Percentiles rank a stretch among this genome's conserved stretches.
phyloP scores from a whole-genome alignment of 2,329 filamentous ascomycete species.

The Alternaria arbusti region DNA sequence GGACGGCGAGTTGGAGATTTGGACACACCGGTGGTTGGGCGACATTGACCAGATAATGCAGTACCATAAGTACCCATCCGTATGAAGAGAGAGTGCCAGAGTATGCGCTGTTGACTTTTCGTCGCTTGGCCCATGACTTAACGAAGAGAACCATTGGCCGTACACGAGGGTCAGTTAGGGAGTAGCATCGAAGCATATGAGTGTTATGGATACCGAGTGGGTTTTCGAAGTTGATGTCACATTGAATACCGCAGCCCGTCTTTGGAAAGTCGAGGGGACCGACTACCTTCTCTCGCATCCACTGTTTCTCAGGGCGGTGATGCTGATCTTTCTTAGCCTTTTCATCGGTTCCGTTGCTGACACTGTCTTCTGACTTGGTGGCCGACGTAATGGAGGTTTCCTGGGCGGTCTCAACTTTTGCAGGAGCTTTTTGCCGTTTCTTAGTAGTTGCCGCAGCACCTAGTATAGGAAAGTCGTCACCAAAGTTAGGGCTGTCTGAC shows the following conservation, averaged over 20 bases:
- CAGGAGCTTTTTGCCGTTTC: constrained; percentile 1
- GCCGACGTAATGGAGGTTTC: constrained; percentile 23
- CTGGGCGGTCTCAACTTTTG: constrained; percentile 6
- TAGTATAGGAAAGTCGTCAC: constrained; percentile 9
- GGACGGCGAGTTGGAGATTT: constrained; percentile 72
- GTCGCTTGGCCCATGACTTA: constrained; percentile 87
- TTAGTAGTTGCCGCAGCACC: constrained; percentile 4
- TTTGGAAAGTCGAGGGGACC: constrained; percentile 77
- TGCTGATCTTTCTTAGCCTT: constrained; percentile 20
- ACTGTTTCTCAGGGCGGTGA: constrained; percentile 40
- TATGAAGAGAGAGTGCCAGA: constrained; percentile 87
- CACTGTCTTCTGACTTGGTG: constrained; percentile 1
- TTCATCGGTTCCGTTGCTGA: constrained; percentile 8
- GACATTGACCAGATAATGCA: constrained; percentile 88
- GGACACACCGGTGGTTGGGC: constrained; percentile 81
- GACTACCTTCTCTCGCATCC: constrained; percentile 55
- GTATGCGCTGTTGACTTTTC: constrained; percentile 86
- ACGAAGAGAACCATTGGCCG: constrained; percentile 81
- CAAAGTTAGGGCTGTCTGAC: constrained; percentile 6
- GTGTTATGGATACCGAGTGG: constrained; percentile 86
- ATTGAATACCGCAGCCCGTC: constrained; percentile 78
- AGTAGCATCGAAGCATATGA: constrained; percentile 80
- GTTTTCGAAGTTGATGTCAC: constrained; percentile 91
- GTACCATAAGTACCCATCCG: constrained; percentile 88
- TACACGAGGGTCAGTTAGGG: constrained; percentile 77